These are phyloP conservation scores for Crassisporium funariophilum DNA, from an alignment of 768 basidiomycete species.

Conservation along the genomic window DNA sequence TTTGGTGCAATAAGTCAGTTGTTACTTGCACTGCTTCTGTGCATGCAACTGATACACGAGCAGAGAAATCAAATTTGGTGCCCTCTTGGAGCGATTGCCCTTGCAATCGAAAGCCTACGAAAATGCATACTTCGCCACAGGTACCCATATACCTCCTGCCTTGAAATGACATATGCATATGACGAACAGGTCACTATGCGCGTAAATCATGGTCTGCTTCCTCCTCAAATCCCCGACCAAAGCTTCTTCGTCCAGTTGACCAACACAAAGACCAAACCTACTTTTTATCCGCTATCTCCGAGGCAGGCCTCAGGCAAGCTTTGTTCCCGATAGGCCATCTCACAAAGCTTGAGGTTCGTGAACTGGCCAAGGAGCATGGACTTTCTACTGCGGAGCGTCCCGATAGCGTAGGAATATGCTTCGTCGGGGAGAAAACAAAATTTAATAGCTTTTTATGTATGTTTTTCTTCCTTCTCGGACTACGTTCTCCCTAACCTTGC, in stretches of 20 bases:
- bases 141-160: constrained; percentile 47
- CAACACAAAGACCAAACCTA: constrained; percentile 87
- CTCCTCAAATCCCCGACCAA: constrained; percentile 38
- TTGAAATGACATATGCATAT: too few relatives aligned
- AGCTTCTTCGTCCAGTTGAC: constrained; percentile 59
- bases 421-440: constrained; percentile 78
- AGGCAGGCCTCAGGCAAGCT: constrained; percentile 62
- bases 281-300: constrained; percentile 80
- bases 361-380: constrained; percentile 60
- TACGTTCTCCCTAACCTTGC: background rate
- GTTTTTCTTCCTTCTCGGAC: constrained; percentile 15
- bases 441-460: constrained; percentile 77
- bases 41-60: background rate
- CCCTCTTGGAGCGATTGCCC: constrained; percentile 67
- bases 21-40: background rate
- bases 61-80: constrained; percentile 94
- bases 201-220: constrained; percentile 54
- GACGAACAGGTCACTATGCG: constrained; percentile 91
- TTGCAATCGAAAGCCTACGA: constrained; percentile 23
- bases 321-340: constrained; percentile 77
- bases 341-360: constrained; percentile 72
- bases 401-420: constrained; percentile 96
- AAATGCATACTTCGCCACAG: constrained; percentile 81
- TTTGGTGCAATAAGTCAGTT: constrained; percentile 83
- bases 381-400: constrained; percentile 74